Conservation (phyloP, 345 rosid genomes). For the Litchi chinensis region DNA sequence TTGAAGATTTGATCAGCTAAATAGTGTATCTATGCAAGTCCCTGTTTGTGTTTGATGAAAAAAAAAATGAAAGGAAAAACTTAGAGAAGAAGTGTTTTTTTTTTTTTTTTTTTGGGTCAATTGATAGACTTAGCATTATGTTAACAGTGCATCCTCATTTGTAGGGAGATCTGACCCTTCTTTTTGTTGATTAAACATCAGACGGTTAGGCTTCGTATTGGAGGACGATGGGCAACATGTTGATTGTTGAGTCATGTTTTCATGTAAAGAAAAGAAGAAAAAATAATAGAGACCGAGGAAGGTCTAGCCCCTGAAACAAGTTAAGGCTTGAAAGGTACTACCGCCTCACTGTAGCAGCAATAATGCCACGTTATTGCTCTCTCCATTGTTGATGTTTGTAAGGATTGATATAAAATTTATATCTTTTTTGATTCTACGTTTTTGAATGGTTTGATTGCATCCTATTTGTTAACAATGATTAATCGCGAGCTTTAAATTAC, state of each 20-base stretch:
- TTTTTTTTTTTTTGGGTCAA: too few relatives aligned
- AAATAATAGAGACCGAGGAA: too few relatives aligned
- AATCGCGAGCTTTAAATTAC: too few relatives aligned
- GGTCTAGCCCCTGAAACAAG: too few relatives aligned
- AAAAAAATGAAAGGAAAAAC: conserved; percentile 14
- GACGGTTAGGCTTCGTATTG: background rate
- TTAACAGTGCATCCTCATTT: background rate
- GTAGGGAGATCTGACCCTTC: conserved; percentile 8
- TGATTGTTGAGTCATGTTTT: too few relatives aligned
- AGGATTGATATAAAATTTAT: background rate
- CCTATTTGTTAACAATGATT: too few relatives aligned
- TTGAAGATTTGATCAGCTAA: conserved; percentile 22
- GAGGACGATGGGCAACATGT: too few relatives aligned
- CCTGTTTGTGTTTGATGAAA: background rate
- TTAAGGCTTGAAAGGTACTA: too few relatives aligned
- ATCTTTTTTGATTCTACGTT: background rate
- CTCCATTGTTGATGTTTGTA: background rate
- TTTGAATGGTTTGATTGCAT: too few relatives aligned
- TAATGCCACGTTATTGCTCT: background rate
- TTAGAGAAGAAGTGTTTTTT: conserved; percentile 6
- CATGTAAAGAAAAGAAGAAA: too few relatives aligned
- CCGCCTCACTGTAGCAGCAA: background rate
- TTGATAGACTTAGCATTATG: background rate
- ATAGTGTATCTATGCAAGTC: background rate
- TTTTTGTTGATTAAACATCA: background rate